Conservation (phyloP, 1,139 yeast species). For the Pneumocystis canis region DNA sequence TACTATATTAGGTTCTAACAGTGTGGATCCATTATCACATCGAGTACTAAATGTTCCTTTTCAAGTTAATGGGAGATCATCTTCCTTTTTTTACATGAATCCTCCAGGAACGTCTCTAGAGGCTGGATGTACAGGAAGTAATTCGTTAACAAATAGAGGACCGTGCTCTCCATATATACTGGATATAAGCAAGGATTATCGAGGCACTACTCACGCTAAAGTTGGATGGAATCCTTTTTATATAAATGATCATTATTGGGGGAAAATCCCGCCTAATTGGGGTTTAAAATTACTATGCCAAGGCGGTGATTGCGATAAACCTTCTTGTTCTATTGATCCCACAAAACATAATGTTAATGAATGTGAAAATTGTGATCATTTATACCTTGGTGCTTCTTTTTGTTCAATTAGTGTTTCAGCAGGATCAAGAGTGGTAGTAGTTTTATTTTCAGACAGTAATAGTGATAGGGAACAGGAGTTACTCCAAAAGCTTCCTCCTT, state of each 20-base stretch:
- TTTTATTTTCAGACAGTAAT: not conserved
- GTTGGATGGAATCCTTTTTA: conserved; percentile 87
- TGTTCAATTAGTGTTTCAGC: not conserved
- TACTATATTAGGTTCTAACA: conserved; percentile 81
- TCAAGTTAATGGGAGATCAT: conserved; percentile 45
- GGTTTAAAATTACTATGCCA: conserved; percentile 67
- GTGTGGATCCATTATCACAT: conserved; percentile 34
- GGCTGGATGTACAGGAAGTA: conserved; percentile 85
- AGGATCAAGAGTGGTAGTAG: not conserved
- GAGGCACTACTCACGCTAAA: conserved; percentile 59
- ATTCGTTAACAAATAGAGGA: conserved; percentile 50
- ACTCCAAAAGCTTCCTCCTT: not conserved
- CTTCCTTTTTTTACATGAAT: conserved; percentile 82
- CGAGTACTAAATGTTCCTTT: conserved; percentile 70
- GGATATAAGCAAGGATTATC: conserved; percentile 57
- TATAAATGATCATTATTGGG: conserved; percentile 42
- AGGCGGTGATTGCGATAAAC: conserved; percentile 55
- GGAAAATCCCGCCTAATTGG: conserved; percentile 41
- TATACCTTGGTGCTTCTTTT: not conserved
- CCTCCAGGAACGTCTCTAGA: conserved; percentile 66
- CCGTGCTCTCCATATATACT: conserved; percentile 92
- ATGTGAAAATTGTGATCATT: conserved; percentile 26
- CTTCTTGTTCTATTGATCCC: conserved; percentile 68
- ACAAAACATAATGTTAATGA: conserved; percentile 41
- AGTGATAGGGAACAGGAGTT: not conserved